Base-by-base conservation (phyloP, 345 rosid genomes). In the Aurinia saxatilis region DNA sequence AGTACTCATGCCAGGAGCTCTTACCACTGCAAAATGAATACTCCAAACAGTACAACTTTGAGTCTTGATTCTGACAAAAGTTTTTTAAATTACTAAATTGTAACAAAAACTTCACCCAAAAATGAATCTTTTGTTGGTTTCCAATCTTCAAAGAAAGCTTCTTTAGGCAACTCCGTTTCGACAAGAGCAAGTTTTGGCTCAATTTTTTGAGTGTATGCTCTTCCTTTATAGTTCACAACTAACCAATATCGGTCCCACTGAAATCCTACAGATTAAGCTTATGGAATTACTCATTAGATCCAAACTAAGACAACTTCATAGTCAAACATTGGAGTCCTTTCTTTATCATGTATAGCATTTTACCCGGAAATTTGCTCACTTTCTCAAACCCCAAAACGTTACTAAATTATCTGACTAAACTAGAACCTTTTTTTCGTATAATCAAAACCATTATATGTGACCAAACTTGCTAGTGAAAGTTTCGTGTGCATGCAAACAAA, bases 161-260 rank as follows among this genome's bases (percentile, higher is more conserved):
- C 90, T 3, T 48, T 47, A 5, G 96, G 96, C 41, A 91, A 71
- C 68, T 79, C 72, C 0, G 78, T 59, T 48, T 76, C 67, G 2
- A 91, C 85, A 46, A 91, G 75, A 75, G 98, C 91, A 64, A 91
- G 98, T 79, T 79, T 85, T 39, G 98, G 91, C 63, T 85, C 90
- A 50, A 75, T 75, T 78, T 95, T 86, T 66, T 88, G 98, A 40
- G 96, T 88, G 68, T 77, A 81, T 55, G 90, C 96, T 72, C 90
- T 80, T 60, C 98, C 90, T 79, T 75, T 84, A 38, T 63, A 47
- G 67, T 91, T 84, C 65, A 88, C 91, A 54, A 86, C 73, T 13
- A 88, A 23, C 98, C 98, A 88, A 7, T 88, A 80, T 30, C 98
- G 74, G 70, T 91, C 98, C 98, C 96, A 91, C 41, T 77, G 84